A percentile compares a stretch with the other conserved stretches of the same genome.
Conservation (phyloP, 352 stramenopile species). For the Phytopythium helicoides region DNA sequence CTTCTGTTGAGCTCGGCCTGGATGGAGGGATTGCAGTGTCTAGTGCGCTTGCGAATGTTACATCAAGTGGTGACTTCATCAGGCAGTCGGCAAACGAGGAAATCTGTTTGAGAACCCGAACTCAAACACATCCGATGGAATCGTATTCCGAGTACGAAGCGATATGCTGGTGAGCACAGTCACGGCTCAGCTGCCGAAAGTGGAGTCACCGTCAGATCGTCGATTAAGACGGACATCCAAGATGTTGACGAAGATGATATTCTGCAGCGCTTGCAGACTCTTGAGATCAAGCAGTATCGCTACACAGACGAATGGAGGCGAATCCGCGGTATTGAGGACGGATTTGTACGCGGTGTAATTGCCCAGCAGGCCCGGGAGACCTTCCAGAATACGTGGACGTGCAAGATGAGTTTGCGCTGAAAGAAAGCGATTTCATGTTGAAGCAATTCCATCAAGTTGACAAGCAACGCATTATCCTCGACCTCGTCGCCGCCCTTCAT, state of each 20-base stretch:
- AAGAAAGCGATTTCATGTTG: slow-evolving; percentile 87
- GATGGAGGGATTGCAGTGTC: too few species aligned
- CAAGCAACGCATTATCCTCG: slow-evolving; percentile 90
- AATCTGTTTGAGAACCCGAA: too few species aligned
- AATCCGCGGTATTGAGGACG: slow-evolving; percentile 77
- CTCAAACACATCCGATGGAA: too few species aligned
- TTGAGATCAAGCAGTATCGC: slow-evolving; percentile 89
- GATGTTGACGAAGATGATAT: slow-evolving; percentile 89
- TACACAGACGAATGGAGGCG: slow-evolving; percentile 91
- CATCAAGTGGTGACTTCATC: too few species aligned
- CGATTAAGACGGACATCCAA: slow-evolving; percentile 93
- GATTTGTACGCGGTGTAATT: slow-evolving; percentile 89
- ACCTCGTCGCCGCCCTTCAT: slow-evolving; percentile 89
- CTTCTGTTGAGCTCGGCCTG: too few species aligned
- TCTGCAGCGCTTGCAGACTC: slow-evolving; percentile 81
- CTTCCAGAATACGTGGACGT: slow-evolving; percentile 91
- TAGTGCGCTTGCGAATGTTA: too few species aligned
- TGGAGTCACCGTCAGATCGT: slow-evolving; percentile 90
- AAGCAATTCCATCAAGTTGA: slow-evolving; percentile 94
- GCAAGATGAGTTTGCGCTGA: slow-evolving; percentile 79
- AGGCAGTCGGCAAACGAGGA: too few species aligned
- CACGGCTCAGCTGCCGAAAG: too few species aligned
- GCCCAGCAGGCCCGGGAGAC: slow-evolving; percentile 89
- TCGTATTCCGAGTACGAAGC: too few species aligned
- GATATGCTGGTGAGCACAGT: too few species aligned